Base-by-base conservation (phyloP, 257 asterid genomes). In the Solanum pimpinellifolium region DNA sequence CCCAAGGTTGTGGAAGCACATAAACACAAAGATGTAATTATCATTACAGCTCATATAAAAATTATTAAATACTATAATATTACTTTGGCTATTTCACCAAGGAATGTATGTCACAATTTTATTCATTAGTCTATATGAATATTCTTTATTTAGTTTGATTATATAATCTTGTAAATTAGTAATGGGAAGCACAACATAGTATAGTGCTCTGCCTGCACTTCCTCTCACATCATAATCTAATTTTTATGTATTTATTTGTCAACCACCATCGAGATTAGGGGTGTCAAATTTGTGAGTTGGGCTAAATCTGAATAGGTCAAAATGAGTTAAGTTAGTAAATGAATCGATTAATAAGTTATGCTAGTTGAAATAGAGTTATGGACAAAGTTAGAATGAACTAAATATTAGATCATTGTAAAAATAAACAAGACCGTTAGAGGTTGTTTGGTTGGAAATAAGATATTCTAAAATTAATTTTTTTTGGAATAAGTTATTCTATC, bases 1-100 rank as follows among this genome's bases (percentile, higher is more conserved):
- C 85, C 85, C 85, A 49, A 80, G 68, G 69, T 80, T 47, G 18
- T 80, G 85, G 85, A 80, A 47, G 85, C 69, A 80, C 85, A 80
- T 29, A 80, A 80, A 80, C 85, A 80, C 85, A 80, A 80, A 80
- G 29, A 80, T 47, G 85, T 80, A 4, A 80, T 18, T 47, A 29
- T 47, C 85, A 80, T 29, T 80, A 80, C 85, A 80, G 85, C 21
- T 49, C 11, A 76, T 1, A 29, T 39, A 39, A 39, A 80, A 49
- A 47, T 16, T 78, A 25, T 27, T 46, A 46, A 5, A 27, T 80
- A 80, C 6, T 80, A 80, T 80, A 10, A 2, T 68, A 65, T 68
- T 68, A 27, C 11, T 80, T 80, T 80, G 68, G 66, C 29, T 27
- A 80, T 80, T 46, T 80, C 42, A 47, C 18, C 7, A 47, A 27